Percentiles rank a stretch among this genome's conserved stretches.
Evolutionary conservation across 139 green algal species (phyloP).

Genomic region (Chlorella sp.): DNA sequence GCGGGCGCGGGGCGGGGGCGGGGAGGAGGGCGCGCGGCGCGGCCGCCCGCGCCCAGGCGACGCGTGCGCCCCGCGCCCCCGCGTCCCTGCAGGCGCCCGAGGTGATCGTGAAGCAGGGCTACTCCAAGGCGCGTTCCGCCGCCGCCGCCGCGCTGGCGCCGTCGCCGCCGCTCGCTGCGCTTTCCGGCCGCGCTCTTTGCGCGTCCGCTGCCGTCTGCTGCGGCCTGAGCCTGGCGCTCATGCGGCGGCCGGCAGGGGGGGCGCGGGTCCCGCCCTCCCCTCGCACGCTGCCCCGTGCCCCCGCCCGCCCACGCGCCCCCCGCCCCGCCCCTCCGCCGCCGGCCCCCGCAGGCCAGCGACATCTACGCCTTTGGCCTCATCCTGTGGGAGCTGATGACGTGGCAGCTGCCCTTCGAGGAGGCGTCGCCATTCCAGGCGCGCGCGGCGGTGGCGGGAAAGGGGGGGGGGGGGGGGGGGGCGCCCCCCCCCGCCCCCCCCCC

Average conservation of each 20-base stretch:
- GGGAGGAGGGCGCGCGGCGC: no score
- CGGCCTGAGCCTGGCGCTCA: constrained; percentile 16
- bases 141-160: no score
- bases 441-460: neutral
- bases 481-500: no score
- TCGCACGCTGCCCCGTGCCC: no score
- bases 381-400: constrained; percentile 78
- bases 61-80: neutral
- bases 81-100: neutral
- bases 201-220: no score
- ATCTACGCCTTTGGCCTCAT: constrained; percentile 46
- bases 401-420: constrained; percentile 75
- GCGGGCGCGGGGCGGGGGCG: no score
- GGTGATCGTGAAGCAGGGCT: no score
- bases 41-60: neutral
- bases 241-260: constrained; percentile 1
- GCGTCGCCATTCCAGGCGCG: constrained; percentile 37
- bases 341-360: constrained; percentile 32
- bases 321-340: constrained; percentile 11
- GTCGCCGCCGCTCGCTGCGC: no score
- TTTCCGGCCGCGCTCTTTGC: neutral
- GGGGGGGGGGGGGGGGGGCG: no score
- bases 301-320: neutral
- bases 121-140: no score
- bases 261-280: neutral